Percentiles rank a stretch among this genome's conserved stretches.
Evolutionary conservation across 371 early-diverging fungal species (phyloP).

Genomic region (Dichotomocladium elegans): DNA sequence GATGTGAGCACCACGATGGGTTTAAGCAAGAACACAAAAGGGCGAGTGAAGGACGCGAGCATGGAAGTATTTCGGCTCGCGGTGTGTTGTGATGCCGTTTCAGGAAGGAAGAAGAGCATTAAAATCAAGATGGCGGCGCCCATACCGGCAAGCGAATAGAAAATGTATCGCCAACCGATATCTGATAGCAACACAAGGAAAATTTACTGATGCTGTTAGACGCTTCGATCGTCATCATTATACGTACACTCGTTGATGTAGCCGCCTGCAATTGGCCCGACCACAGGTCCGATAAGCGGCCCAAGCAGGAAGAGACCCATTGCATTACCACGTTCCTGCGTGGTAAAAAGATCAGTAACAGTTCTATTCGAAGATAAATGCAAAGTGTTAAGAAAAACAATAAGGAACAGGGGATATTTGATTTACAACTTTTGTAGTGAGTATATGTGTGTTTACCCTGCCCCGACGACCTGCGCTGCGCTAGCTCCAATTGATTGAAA

Average conservation of each 20-base stretch:
- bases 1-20: constrained; percentile 45
- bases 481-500: constrained; percentile 72
- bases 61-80: not conserved
- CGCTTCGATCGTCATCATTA: constrained; percentile 42
- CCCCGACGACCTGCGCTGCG: constrained; percentile 70
- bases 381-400: not conserved
- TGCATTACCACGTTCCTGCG: constrained; percentile 48
- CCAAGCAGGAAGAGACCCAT: constrained; percentile 61
- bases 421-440: not conserved
- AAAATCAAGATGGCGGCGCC: constrained; percentile 53
- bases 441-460: constrained; percentile 43
- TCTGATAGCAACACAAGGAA: too few relatives aligned
- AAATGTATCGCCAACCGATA: constrained; percentile 64
- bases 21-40: constrained; percentile 35
- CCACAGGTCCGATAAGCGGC: constrained; percentile 52
- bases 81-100: constrained; percentile 32
- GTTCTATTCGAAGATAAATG: constrained; percentile 33
- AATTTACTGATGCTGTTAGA: too few relatives aligned
- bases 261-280: constrained; percentile 43
- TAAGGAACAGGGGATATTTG: too few relatives aligned
- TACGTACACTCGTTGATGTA: constrained; percentile 43
- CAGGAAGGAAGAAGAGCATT: constrained; percentile 63
- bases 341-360: constrained; percentile 23
- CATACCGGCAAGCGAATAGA: constrained; percentile 59
- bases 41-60: constrained; percentile 26